phyloP scores from a whole-genome alignment of 2,329 filamentous ascomycete genomes.

The Fusarium buxicola region DNA sequence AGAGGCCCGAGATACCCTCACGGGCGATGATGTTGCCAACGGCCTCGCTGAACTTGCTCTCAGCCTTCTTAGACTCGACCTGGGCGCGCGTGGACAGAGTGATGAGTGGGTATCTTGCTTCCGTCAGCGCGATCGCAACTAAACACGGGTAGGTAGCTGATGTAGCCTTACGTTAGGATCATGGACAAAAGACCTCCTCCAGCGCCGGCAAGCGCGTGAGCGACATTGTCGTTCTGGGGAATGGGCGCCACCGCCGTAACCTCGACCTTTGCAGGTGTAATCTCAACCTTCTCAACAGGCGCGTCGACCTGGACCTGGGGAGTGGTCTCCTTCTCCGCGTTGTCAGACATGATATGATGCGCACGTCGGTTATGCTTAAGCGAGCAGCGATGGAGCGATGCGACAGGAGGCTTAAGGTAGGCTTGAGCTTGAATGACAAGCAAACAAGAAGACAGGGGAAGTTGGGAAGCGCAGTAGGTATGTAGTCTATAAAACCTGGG shows the following conservation, averaged over 20 bases:
- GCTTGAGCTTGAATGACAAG: neutral
- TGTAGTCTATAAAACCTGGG: slow-evolving; percentile 33
- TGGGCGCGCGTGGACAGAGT: slow-evolving; percentile 97
- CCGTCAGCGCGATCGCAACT: slow-evolving; percentile 29
- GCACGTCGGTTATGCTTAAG: slow-evolving; percentile 16
- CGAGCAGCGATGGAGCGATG: slow-evolving; percentile 17
- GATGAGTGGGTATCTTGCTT: slow-evolving; percentile 87
- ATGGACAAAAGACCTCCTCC: slow-evolving; percentile 96
- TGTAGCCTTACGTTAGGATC: slow-evolving; percentile 80
- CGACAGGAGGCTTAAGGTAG: slow-evolving; percentile 6
- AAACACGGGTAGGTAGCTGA: neutral
- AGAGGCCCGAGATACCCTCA: slow-evolving; percentile 89
- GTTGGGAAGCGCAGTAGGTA: slow-evolving; percentile 23
- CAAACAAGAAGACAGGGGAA: neutral
- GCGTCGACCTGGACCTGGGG: slow-evolving; percentile 37
- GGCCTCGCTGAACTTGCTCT: slow-evolving; percentile 85
- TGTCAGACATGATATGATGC: slow-evolving; percentile 43
- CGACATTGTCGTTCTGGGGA: slow-evolving; percentile 95
- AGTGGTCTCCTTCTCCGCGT: slow-evolving; percentile 36
- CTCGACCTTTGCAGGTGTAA: slow-evolving; percentile 29
- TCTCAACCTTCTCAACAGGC: slow-evolving; percentile 37
- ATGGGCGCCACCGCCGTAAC: slow-evolving; percentile 64
- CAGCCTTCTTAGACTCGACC: slow-evolving; percentile 94
- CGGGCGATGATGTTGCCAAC: slow-evolving; percentile 88
- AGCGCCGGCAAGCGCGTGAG: slow-evolving; percentile 91